phyloP scores from a whole-genome alignment of 306 rosid genomes.

The Abrus precatorius region DNA sequence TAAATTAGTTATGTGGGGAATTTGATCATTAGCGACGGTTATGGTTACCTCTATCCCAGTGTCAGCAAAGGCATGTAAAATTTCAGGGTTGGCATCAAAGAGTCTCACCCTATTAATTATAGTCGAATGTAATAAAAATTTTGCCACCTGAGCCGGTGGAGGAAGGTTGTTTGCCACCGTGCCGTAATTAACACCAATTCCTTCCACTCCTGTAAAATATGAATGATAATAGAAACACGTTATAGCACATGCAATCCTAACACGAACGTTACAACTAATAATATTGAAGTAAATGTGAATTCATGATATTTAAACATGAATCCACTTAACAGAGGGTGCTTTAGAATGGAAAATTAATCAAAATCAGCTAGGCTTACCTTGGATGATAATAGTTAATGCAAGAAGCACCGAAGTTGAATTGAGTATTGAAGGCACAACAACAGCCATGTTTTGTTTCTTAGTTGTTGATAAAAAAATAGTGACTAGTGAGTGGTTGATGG shows the following conservation, averaged over 20 bases:
- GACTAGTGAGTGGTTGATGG: background rate
- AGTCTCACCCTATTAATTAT: constrained; percentile 63
- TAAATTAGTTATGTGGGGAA: constrained; percentile 63
- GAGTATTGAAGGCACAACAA: constrained; percentile 29
- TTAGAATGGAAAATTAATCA: background rate
- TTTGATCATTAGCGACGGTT: constrained; percentile 70
- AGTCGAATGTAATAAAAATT: constrained; percentile 67
- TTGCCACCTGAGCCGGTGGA: constrained; percentile 66
- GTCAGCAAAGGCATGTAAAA: constrained; percentile 65
- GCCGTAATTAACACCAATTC: constrained; percentile 86
- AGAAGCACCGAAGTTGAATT: constrained; percentile 46
- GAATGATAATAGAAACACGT: background rate
- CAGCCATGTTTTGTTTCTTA: constrained; percentile 49
- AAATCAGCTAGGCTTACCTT: constrained; percentile 40
- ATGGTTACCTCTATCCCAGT: constrained; percentile 64
- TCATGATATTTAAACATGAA: no score
- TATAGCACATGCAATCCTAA: no score
- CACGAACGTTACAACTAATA: no score
- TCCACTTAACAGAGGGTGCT: background rate
- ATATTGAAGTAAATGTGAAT: no score
- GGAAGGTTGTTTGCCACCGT: constrained; percentile 77
- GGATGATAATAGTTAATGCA: constrained; percentile 50
- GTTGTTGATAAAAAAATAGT: constrained; percentile 1
- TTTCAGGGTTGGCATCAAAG: constrained; percentile 64
- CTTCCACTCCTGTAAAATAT: constrained; percentile 50